Conservation (phyloP, 106 monocot genomes). For the Dendrobium chrysotoxum region DNA sequence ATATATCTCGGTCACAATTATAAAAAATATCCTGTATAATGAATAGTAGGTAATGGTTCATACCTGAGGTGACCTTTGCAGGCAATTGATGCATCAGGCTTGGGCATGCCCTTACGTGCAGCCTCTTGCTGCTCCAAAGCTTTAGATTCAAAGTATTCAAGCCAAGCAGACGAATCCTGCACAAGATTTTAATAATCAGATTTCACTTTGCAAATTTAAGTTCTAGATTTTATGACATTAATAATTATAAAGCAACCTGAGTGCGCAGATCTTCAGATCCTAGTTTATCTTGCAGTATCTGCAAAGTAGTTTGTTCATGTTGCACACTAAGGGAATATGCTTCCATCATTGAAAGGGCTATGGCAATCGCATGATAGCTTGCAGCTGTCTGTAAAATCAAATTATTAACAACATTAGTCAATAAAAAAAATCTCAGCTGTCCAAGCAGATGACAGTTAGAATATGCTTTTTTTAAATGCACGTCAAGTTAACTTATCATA, state of each 20-base stretch:
- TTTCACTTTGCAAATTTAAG: not conserved
- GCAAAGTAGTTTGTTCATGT: slow-evolving; percentile 89
- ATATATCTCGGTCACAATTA: not conserved
- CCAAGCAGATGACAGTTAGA: not conserved
- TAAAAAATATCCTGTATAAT: not conserved
- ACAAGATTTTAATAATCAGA: slow-evolving; percentile 7
- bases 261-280: slow-evolving; percentile 85
- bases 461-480: not conserved
- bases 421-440: not conserved
- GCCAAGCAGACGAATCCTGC: slow-evolving; percentile 96
- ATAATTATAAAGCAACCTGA: slow-evolving; percentile 38
- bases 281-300: slow-evolving; percentile 78
- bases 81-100: slow-evolving; percentile 93
- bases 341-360: slow-evolving; percentile 97
- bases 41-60: not conserved
- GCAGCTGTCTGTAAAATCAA: slow-evolving; percentile 73
- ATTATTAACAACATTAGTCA: slow-evolving; percentile 2
- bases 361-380: slow-evolving; percentile 95
- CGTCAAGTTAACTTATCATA: not conserved
- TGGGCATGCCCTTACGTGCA: slow-evolving; percentile 78
- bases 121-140: slow-evolving; percentile 94
- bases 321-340: slow-evolving; percentile 85
- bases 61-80: slow-evolving; percentile 99
- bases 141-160: slow-evolving; percentile 96
- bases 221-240: not conserved